Evolutionary conservation across 805 yeast genomes (phyloP).

Genomic region (Lipomyces yamanashiensis): DNA sequence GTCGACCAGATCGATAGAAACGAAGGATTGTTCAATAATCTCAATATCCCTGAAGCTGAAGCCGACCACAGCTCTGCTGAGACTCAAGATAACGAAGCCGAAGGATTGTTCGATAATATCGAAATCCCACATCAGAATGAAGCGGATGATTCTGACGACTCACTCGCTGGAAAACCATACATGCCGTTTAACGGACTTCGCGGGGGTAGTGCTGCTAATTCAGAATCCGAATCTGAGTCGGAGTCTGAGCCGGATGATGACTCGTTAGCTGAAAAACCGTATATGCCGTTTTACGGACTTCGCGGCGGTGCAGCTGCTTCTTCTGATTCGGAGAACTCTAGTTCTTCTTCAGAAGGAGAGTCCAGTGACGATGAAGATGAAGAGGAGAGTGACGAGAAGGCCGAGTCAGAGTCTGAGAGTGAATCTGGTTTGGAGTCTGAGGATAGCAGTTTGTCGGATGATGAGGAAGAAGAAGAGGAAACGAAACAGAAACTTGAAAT

Average conservation of each 20-base stretch:
- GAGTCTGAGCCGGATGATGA: background rate
- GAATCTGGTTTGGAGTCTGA: background rate
- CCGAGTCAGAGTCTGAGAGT: background rate
- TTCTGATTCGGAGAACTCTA: slow-evolving; percentile 43
- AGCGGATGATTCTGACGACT: too few relatives aligned
- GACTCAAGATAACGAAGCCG: too few relatives aligned
- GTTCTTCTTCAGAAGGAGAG: slow-evolving; percentile 4
- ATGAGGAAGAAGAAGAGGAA: slow-evolving; percentile 44
- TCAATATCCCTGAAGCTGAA: background rate
- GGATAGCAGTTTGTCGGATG: background rate
- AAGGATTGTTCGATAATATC: too few relatives aligned
- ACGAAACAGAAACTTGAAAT: background rate
- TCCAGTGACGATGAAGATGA: background rate
- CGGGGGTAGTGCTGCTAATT: too few relatives aligned
- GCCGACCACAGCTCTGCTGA: background rate
- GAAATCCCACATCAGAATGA: too few relatives aligned
- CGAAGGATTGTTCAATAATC: slow-evolving; percentile 4
- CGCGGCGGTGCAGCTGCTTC: slow-evolving; percentile 46
- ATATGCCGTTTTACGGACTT: background rate
- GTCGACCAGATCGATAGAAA: background rate
- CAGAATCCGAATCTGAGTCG: too few relatives aligned
- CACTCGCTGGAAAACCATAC: too few relatives aligned
- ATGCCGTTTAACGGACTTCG: too few relatives aligned
- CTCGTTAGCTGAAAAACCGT: background rate
- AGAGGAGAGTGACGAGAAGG: background rate